Conservation (phyloP, 31 red algal genomes). For the Odonthalia washingtoniensis region DNA sequence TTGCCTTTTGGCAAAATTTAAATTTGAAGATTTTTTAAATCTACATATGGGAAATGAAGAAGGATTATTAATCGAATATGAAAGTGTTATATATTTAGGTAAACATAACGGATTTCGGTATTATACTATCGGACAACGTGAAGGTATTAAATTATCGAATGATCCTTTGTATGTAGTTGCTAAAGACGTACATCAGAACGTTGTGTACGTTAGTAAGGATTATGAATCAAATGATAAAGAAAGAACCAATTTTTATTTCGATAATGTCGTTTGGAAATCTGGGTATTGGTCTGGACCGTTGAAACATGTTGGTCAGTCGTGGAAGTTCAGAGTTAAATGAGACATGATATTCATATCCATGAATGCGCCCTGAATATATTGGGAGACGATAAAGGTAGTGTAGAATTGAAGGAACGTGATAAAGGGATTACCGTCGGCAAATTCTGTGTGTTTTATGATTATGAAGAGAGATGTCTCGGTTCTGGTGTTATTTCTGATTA, state of each 20-base stretch:
- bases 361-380: slow-evolving; percentile 6
- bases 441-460: slow-evolving; percentile 85
- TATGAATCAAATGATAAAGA: neutral
- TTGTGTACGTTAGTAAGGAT: too few relatives aligned
- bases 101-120: slow-evolving; percentile 93
- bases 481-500: slow-evolving; percentile 51
- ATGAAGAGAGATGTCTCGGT: slow-evolving; percentile 66
- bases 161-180: too few relatives aligned
- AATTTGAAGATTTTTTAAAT: slow-evolving; percentile 92
- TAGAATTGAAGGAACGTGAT: too few relatives aligned
- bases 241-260: slow-evolving; percentile 59
- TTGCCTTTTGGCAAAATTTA: slow-evolving; percentile 98
- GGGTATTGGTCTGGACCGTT: slow-evolving; percentile 20
- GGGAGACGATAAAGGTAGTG: slow-evolving; percentile 15
- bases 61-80: too few relatives aligned
- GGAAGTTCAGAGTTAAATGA: slow-evolving; percentile 61
- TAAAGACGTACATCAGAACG: too few relatives aligned
- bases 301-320: slow-evolving; percentile 5
- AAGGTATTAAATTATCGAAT: slow-evolving; percentile 68
- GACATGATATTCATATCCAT: slow-evolving; percentile 68
- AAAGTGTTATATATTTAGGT: slow-evolving; percentile 90
- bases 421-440: slow-evolving; percentile 81
- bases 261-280: slow-evolving; percentile 57
- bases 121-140: slow-evolving; percentile 94
- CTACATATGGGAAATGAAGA: slow-evolving; percentile 75